phyloP scores from a whole-genome alignment of 2,329 filamentous ascomycete species.

The Neonectria magnoliae region DNA sequence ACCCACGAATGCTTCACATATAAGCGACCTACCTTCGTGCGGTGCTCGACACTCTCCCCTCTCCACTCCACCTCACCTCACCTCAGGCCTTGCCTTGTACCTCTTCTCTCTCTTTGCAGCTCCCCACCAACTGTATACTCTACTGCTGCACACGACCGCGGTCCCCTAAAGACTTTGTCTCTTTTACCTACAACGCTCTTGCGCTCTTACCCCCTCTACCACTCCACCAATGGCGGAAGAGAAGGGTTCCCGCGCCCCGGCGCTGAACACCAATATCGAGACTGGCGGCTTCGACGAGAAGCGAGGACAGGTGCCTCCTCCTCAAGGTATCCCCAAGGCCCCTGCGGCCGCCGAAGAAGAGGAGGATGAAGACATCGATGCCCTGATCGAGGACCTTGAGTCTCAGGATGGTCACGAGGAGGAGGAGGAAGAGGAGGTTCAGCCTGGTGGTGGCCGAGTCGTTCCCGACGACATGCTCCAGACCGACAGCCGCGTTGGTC shows the following conservation, averaged over 20 bases:
- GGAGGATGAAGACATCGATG: constrained; percentile 83
- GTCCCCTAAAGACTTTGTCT: constrained; percentile 31
- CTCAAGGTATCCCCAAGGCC: constrained; percentile 50
- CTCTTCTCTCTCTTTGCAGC: constrained; percentile 40
- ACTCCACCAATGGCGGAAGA: constrained; percentile 62
- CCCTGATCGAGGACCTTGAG: constrained; percentile 87
- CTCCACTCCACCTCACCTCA: constrained; percentile 39
- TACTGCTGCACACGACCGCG: constrained; percentile 39
- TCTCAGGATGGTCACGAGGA: constrained; percentile 78
- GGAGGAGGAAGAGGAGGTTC: constrained; percentile 64
- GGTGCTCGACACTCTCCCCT: constrained; percentile 54
- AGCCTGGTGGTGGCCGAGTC: constrained; percentile 65
- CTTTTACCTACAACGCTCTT: constrained; percentile 31
- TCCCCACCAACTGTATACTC: constrained; percentile 21
- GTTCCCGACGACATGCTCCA: constrained; percentile 80
- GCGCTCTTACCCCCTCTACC: constrained; percentile 29
- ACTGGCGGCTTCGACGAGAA: constrained; percentile 74
- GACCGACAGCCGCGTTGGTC: constrained; percentile 77
- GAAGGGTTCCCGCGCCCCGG: constrained; percentile 62
- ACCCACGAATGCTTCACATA: constrained; percentile 62
- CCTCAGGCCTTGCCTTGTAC: constrained; percentile 38
- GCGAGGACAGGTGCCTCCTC: constrained; percentile 50
- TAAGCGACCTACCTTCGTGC: constrained; percentile 60
- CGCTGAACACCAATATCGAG: constrained; percentile 72
- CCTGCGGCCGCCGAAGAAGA: constrained; percentile 67